Evolutionary conservation across 1,139 yeast genomes (phyloP).

Genomic region (Ogataea hybrid): DNA sequence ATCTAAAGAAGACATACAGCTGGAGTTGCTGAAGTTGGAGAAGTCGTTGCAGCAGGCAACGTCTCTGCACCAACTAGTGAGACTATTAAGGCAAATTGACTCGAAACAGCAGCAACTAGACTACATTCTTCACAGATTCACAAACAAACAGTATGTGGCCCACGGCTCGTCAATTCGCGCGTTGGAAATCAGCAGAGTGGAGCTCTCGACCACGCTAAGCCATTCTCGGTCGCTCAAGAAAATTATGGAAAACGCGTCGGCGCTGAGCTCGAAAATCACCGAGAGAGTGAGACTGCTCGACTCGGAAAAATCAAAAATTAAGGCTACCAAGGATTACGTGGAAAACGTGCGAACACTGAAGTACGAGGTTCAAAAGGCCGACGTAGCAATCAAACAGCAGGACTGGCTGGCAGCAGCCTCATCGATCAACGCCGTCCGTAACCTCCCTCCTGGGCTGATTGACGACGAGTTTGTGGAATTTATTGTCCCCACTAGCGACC

Average conservation of each 20-base stretch:
- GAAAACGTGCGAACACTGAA: constrained; percentile 62
- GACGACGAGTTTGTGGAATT: constrained; percentile 72
- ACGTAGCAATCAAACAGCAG: constrained; percentile 61
- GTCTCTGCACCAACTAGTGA: constrained; percentile 21
- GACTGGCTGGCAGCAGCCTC: constrained; percentile 75
- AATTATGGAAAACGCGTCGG: constrained; percentile 58
- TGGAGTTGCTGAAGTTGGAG: constrained; percentile 21
- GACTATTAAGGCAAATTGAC: constrained; percentile 23
- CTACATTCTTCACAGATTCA: constrained; percentile 18
- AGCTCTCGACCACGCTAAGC: constrained; percentile 41
- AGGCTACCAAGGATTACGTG: constrained; percentile 62
- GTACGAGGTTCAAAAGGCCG: constrained; percentile 62
- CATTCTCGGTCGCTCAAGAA: constrained; percentile 44
- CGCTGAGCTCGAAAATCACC: constrained; percentile 65
- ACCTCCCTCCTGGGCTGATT: constrained; percentile 52
- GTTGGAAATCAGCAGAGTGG: constrained; percentile 38
- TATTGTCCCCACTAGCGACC: constrained; percentile 86
- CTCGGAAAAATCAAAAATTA: constrained; percentile 67
- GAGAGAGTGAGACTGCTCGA: constrained; percentile 69
- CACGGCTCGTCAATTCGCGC: constrained; percentile 29
- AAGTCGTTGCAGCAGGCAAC: constrained; percentile 23
- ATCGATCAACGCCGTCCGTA: constrained; percentile 52
- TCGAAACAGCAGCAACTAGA: constrained; percentile 25
- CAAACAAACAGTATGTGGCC: constrained; percentile 17
- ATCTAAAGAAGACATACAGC: constrained; percentile 19